Conservation (phyloP, 2,329 filamentous ascomycete species). For the Tolypocladium pustulatum region DNA sequence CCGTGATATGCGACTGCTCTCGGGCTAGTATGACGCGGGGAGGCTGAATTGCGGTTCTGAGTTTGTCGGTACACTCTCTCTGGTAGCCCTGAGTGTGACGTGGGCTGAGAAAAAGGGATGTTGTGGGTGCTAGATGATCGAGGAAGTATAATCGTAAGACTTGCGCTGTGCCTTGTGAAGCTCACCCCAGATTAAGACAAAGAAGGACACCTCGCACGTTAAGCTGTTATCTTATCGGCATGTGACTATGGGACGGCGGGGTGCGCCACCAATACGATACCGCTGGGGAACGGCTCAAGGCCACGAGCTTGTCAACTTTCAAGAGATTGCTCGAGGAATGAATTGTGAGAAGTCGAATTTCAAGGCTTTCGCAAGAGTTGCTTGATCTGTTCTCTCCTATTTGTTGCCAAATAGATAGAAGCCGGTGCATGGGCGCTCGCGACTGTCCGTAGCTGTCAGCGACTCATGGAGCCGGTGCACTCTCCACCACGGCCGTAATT, state of each 20-base stretch:
- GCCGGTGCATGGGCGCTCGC: too few relatives aligned
- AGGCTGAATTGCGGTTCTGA: background rate
- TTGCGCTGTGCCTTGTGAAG: background rate
- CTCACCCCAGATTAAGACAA: background rate
- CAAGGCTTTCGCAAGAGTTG: background rate
- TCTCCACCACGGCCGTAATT: background rate
- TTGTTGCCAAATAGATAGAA: too few relatives aligned
- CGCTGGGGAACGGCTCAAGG: background rate
- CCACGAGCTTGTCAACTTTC: background rate
- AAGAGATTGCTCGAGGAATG: background rate
- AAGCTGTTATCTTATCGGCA: conserved; percentile 27
- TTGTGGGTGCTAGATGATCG: background rate
- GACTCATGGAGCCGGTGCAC: background rate
- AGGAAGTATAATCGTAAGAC: background rate
- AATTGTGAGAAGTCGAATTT: background rate
- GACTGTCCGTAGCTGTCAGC: too few relatives aligned
- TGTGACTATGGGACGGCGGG: conserved; percentile 16
- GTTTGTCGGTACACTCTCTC: background rate
- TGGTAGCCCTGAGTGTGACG: background rate
- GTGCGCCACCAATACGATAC: background rate
- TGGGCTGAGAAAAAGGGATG: background rate
- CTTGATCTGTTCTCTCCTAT: too few relatives aligned
- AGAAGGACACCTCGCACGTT: conserved; percentile 19
- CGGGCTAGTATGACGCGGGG: background rate
- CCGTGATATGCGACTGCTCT: background rate